These are phyloP conservation scores for Adansonia rubrostipa DNA, from an alignment of 441 rosid species.

Conservation along the genomic window DNA sequence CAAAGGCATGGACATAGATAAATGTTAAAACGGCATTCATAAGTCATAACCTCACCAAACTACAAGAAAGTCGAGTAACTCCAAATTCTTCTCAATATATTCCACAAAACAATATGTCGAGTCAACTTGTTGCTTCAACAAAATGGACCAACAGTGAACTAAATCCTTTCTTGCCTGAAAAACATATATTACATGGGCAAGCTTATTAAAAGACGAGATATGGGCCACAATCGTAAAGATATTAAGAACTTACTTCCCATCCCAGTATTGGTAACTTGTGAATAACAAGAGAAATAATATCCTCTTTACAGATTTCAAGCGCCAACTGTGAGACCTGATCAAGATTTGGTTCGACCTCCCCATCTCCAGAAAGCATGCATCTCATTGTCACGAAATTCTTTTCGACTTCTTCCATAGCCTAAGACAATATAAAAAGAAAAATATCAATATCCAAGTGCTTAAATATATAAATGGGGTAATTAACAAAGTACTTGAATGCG, in stretches of 20 bases:
- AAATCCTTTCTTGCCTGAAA: slow-evolving; percentile 88
- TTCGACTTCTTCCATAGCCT: slow-evolving; percentile 95
- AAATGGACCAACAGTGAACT: slow-evolving; percentile 85
- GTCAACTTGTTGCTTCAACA: slow-evolving; percentile 79
- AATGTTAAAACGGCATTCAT: not conserved
- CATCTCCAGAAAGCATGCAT: slow-evolving; percentile 86
- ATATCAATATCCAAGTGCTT: slow-evolving; percentile 21
- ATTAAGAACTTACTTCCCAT: slow-evolving; percentile 77
- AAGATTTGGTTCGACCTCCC: slow-evolving; percentile 75
- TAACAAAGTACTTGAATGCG: not conserved
- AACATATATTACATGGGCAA: slow-evolving; percentile 1
- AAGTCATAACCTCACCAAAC: slow-evolving; percentile 51
- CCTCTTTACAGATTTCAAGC: slow-evolving; percentile 85
- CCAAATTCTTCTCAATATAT: slow-evolving; percentile 76
- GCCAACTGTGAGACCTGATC: slow-evolving; percentile 81
- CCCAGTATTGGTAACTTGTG: slow-evolving; percentile 82
- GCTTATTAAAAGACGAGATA: not conserved
- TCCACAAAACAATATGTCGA: slow-evolving; percentile 64
- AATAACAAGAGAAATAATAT: slow-evolving; percentile 69
- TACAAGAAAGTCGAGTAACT: slow-evolving; percentile 84
- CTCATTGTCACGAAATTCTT: slow-evolving; percentile 77
- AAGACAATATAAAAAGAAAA: slow-evolving; percentile 10
- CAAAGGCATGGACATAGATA: not conserved
- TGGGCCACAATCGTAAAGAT: slow-evolving; percentile 26
- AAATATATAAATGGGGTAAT: not conserved